A percentile compares a stretch with the other conserved stretches of the same genome.
phyloP scores from a whole-genome alignment of 345 rosid genomes.

The Pelargonium nanum region DNA sequence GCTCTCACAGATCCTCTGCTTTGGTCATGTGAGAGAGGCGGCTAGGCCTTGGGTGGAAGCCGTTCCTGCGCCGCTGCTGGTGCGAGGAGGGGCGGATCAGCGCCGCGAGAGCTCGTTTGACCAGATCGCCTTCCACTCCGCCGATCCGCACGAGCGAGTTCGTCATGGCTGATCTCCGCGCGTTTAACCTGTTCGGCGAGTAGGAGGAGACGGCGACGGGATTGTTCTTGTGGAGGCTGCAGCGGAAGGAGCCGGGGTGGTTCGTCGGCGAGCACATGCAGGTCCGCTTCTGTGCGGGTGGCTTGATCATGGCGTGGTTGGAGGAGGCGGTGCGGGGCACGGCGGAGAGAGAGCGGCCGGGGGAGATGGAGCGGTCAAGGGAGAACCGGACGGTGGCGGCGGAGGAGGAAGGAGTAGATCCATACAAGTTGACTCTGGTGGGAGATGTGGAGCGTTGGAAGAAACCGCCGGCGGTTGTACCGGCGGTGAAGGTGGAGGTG shows the following conservation, averaged over 20 bases:
- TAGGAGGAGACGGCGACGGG: constrained; percentile 9
- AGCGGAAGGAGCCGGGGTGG: constrained; percentile 80
- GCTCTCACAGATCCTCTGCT: constrained; percentile 22
- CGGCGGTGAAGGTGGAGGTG: constrained; percentile 35
- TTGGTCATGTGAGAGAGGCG: constrained; percentile 42
- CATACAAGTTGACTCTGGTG: constrained; percentile 30
- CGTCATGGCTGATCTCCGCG: constrained; percentile 63
- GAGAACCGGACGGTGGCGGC: constrained; percentile 28
- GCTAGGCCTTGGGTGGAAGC: constrained; percentile 63
- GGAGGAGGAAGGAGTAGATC: constrained; percentile 18
- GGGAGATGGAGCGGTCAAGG: constrained; percentile 35
- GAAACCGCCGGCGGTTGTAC: constrained; percentile 19
- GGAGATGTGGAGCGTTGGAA: constrained; percentile 35
- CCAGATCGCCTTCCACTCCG: constrained; percentile 59
- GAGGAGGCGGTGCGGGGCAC: constrained; percentile 14
- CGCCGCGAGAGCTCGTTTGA: constrained; percentile 40
- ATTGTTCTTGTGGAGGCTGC: constrained; percentile 49
- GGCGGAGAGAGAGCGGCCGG: constrained; percentile 37
- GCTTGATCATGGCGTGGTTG: constrained; percentile 19
- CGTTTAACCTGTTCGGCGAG: constrained; percentile 43
- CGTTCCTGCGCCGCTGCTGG: constrained; percentile 38
- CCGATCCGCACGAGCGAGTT: constrained; percentile 65
- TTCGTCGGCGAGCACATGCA: constrained; percentile 68
- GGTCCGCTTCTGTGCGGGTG: constrained; percentile 25
- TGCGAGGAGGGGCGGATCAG: constrained; percentile 49